Base-by-base conservation (phyloP, 2,329 filamentous ascomycete species). In the Chalaropsis thielavioides region DNA sequence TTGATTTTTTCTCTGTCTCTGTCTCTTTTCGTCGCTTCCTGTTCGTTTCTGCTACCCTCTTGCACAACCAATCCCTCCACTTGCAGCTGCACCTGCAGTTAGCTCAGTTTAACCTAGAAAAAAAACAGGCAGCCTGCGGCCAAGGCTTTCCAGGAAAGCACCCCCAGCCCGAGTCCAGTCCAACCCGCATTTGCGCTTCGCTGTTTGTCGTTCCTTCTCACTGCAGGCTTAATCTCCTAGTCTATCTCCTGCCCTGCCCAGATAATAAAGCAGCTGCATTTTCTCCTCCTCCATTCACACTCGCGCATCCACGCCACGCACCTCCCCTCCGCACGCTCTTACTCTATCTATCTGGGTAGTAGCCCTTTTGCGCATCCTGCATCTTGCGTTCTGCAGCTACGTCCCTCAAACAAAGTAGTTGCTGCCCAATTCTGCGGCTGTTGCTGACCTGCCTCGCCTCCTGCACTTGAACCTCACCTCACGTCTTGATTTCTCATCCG, bases 281-380 rank as follows among this genome's bases (percentile, higher is more conserved):
- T 49, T 44, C 35, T 56, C 46, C 61, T 40, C 3, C 13, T 35
- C 41, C 61, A 43, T 31, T 7, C 61, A 35, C 3, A 35, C 24
- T 49, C 31, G 46, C 44, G 11, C 43, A 46, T 51, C 17, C 43
- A 40, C 44, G 17, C 27, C 44, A 35, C 22, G 27, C 24, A 46
- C 27, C 44, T 22, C 15, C 22, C 17, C 31, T 1, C n/a, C 59
- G 31, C 61, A 19, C 27, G 41, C 35, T 63, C 44, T 49, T 63
- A 22, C 61, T 51, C 44, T 46, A 51, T 63, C 44, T 43, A 63
- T 51, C 51, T 43, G 43, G 62, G 62, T 58, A 58, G 24, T 8
- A 43, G 49, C 49, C 46, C 49, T 61, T 64, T 65, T 61, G 43
- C 62, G 61, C 61, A 66, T 66, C 64, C 64, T 66, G 64, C 64